Conservation (phyloP, 108 stramenopile species). For the Stephanodiscus triporus region DNA sequence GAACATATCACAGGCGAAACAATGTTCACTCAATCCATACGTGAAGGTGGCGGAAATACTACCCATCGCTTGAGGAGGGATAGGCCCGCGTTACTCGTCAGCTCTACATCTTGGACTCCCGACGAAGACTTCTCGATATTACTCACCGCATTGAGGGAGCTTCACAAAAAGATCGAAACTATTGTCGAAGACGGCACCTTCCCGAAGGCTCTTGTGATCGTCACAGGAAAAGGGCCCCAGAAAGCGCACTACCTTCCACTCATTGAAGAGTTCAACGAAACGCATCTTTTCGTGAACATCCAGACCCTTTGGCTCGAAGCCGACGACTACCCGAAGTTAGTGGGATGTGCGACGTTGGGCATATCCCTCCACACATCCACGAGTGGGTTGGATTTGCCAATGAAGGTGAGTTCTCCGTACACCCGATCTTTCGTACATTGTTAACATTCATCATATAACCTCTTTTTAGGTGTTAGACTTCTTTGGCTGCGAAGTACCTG, state of each 20-base stretch:
- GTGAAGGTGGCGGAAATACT: conserved; percentile 6
- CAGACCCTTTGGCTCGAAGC: conserved; percentile 94
- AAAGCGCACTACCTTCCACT: conserved; percentile 67
- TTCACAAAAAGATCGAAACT: conserved; percentile 61
- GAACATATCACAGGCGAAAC: conserved; percentile 40
- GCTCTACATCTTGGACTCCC: conserved; percentile 96
- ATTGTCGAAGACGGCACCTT: conserved; percentile 2
- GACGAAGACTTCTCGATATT: conserved; percentile 98
- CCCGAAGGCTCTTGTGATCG: conserved; percentile 74
- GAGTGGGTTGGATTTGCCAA: conserved; percentile 96
- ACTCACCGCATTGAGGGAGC: conserved; percentile 74
- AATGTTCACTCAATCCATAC: conserved; percentile 60
- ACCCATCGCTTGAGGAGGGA: conserved; percentile 39
- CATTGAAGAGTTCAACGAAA: conserved; percentile 35
- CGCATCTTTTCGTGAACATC: conserved; percentile 40
- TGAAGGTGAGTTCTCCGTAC: conserved; percentile 81
- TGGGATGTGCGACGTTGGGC: conserved; percentile 91
- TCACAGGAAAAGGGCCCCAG: conserved; percentile 98
- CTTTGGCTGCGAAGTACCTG: conserved; percentile 96
- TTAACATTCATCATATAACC: too few relatives aligned
- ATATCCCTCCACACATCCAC: conserved; percentile 97
- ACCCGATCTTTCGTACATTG: conserved; percentile 17
- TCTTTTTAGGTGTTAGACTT: conserved; percentile 63
- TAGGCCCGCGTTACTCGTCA: conserved; percentile 90
- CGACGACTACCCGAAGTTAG: conserved; percentile 89